Evolutionary conservation across 176 grass and related monocot genomes (phyloP), one percentile per base, ranked within the genome.

Genomic region (Pontederia crassipes): DNA sequence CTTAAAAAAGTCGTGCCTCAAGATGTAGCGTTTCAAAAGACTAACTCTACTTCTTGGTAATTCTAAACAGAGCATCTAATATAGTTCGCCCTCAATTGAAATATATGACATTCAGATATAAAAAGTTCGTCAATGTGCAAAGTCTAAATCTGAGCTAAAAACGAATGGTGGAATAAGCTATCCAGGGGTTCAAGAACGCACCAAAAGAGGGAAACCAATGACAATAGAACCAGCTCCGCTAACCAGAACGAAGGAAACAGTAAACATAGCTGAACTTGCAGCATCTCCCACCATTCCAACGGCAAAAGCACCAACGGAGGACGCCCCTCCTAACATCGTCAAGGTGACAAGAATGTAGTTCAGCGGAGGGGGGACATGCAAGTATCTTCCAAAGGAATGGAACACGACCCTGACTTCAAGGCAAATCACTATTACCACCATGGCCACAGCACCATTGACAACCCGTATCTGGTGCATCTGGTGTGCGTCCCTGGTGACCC

Each of bases 281-380:
- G 84, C 81, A 81, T 98, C 87, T 17, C 76, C 85, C 48, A 98
- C 81, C 73, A 92, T 91, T 57, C 87, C 93, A 1, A 86, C 81
- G 69, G 82, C 88, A 80, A 92, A 86, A 4, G 79, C 84, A 35
- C 87, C 93, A 10, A 83, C 53, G 10, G 80, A 79, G 54, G 83
- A 75, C 60, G 93, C 64, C 28, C 87, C 84, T 56, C 93, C 93
- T 40, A 98, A 87, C 84, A 98, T 85, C 0, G 81, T 82, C 54
- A 98, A 59, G 8, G 93, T 98, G 15, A 98, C 93, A 58, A 98
- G 93, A 46, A 98, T 77, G 65, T 98, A 98, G 69, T 92, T 98
- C 45, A 98, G 64, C 0, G 93, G 93, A 1, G 87, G 87, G 53
- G 93, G 84, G 15, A 61, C 81, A 81, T 98, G 93, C 70, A 98